A percentile compares a stretch with the other conserved stretches of the same genome.
These are phyloP conservation scores for Dictyostelium brefeldianum DNA, from an alignment of 78 protist genomes.

Conservation along the genomic window DNA sequence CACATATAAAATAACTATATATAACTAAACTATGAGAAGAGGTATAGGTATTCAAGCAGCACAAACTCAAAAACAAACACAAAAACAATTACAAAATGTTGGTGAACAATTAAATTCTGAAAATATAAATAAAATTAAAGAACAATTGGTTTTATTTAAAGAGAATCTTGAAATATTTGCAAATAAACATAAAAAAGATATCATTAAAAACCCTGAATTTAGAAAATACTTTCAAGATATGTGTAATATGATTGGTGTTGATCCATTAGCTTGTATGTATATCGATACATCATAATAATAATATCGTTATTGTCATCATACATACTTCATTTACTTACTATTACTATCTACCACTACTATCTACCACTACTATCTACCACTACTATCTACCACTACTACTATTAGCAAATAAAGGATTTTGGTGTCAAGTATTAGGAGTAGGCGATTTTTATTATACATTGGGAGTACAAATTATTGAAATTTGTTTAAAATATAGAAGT, in stretches of 20 bases:
- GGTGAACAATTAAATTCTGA: slow-evolving; percentile 81
- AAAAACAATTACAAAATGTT: slow-evolving; percentile 72
- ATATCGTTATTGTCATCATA: not conserved
- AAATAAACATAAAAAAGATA: slow-evolving; percentile 86
- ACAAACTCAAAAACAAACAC: slow-evolving; percentile 58
- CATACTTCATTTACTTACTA: not conserved
- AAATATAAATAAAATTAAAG: slow-evolving; percentile 67
- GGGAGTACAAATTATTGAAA: slow-evolving; percentile 94
- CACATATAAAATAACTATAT: no score
- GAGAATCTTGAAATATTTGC: slow-evolving; percentile 94
- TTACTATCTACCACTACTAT: no score
- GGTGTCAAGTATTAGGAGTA: slow-evolving; percentile 96
- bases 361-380: no score
- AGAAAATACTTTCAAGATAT: slow-evolving; percentile 91
- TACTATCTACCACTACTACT: not conserved
- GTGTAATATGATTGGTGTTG: slow-evolving; percentile 96
- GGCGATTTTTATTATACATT: slow-evolving; percentile 98
- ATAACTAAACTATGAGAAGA: slow-evolving; percentile 68
- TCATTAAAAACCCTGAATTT: slow-evolving; percentile 92
- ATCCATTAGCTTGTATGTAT: slow-evolving; percentile 92
- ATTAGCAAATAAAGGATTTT: slow-evolving; percentile 93
- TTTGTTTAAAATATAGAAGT: slow-evolving; percentile 89
- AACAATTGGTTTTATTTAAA: slow-evolving; percentile 83
- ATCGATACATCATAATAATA: no score
- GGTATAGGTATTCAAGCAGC: slow-evolving; percentile 82